phyloP scores from a whole-genome alignment of 768 basidiomycete genomes.

The Agaricus blazei region DNA sequence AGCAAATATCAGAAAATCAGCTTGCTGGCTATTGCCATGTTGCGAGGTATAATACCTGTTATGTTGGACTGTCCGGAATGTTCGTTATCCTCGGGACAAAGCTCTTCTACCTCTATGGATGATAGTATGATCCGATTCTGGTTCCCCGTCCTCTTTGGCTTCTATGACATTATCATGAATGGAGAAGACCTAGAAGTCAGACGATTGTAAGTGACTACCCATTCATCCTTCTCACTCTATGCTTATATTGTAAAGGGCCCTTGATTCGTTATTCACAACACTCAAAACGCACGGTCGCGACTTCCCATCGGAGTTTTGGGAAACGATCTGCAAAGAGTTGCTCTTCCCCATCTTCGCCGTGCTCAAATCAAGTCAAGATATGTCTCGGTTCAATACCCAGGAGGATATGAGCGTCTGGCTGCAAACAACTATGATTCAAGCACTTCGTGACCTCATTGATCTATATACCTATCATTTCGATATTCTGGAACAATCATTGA shows the following conservation, averaged over 20 bases:
- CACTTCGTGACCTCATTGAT: slow-evolving; percentile 90
- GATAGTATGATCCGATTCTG: slow-evolving; percentile 95
- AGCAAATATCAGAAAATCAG: slow-evolving; percentile 99
- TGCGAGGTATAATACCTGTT: slow-evolving; percentile 85
- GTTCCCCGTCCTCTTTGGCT: slow-evolving; percentile 96
- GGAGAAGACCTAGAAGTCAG: slow-evolving; percentile 98
- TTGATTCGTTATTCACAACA: slow-evolving; percentile 94
- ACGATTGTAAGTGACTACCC: slow-evolving; percentile 63
- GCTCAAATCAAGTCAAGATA: slow-evolving; percentile 86
- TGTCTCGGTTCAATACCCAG: slow-evolving; percentile 90
- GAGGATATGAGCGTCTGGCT: slow-evolving; percentile 99
- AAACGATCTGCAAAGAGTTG: slow-evolving; percentile 92
- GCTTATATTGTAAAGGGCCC: slow-evolving; percentile 50
- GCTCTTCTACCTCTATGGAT: slow-evolving; percentile 33
- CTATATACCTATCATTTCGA: slow-evolving; percentile 95
- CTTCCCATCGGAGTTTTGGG: slow-evolving; percentile 94
- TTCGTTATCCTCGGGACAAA: slow-evolving; percentile 18
- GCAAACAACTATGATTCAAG: slow-evolving; percentile 98
- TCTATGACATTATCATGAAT: slow-evolving; percentile 99
- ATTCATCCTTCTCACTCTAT: slow-evolving; percentile 1
- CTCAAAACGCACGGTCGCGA: slow-evolving; percentile 84
- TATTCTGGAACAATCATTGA: slow-evolving; percentile 82
- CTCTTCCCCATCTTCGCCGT: slow-evolving; percentile 98
- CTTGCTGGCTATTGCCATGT: slow-evolving; percentile 93
- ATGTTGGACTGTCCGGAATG: slow-evolving; percentile 84